phyloP scores from a whole-genome alignment of 257 asterid genomes.

The Salvia miltiorrhiza region DNA sequence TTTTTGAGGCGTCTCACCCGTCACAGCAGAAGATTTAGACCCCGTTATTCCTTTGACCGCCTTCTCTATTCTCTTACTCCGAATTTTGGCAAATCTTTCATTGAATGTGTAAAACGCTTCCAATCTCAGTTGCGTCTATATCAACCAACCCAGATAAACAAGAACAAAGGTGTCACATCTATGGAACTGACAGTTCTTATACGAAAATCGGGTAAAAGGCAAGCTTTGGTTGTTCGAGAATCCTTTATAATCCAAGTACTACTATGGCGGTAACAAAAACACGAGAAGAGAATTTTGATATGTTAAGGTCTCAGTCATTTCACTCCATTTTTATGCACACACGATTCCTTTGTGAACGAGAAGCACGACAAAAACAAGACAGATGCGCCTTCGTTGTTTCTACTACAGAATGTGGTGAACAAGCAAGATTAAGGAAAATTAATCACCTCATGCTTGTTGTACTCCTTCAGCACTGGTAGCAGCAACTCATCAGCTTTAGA shows the following conservation, averaged over 20 bases:
- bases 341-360: neutral
- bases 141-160: slow-evolving; percentile 19
- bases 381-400: neutral
- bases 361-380: neutral
- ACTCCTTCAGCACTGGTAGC: slow-evolving; percentile 84
- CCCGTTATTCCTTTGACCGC: slow-evolving; percentile 80
- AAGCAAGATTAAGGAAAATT: slow-evolving; percentile 4
- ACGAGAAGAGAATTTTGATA: too few relatives aligned
- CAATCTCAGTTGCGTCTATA: slow-evolving; percentile 88
- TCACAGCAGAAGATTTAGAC: slow-evolving; percentile 43
- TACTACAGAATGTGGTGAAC: neutral
- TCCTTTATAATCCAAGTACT: too few relatives aligned
- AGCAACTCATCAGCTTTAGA: slow-evolving; percentile 85
- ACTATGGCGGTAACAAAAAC: too few relatives aligned
- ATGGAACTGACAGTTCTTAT: too few relatives aligned
- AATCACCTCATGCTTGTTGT: slow-evolving; percentile 76
- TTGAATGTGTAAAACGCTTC: slow-evolving; percentile 96
- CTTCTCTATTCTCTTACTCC: slow-evolving; percentile 84
- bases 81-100: slow-evolving; percentile 91
- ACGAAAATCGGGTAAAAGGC: too few relatives aligned
- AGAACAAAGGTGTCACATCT: slow-evolving; percentile 15
- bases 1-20: slow-evolving; percentile 41
- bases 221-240: too few relatives aligned
- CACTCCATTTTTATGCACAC: neutral
- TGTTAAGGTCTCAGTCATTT: too few relatives aligned